Evolutionary conservation across 345 rosid species (phyloP), one percentile per base, ranked within the genome.

Genomic region (Eucalyptus marginata): DNA sequence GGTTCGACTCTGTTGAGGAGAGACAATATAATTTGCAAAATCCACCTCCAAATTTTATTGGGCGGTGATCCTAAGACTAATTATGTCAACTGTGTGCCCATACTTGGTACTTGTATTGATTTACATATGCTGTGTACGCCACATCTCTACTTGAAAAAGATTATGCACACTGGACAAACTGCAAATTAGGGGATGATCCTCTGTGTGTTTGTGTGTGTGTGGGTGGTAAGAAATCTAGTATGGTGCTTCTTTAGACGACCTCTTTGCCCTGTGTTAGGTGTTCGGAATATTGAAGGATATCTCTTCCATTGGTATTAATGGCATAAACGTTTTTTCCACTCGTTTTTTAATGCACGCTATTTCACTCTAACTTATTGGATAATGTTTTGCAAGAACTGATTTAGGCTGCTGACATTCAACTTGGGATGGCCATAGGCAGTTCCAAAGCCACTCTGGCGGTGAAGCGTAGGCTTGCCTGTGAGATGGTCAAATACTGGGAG

Each of bases 401-500:
- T 54, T 95, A 98, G 99, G 95, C 97, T 93, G 97, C 95, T 91
- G 99, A 98, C 92, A 94, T 98, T 91, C 99, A 98, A 91, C 99
- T 98, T 33, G 99, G 99, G 87, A 94, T 97, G 97, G 99, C 99
- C 86, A 98, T 98, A 85, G 99, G 95, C 94, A 97, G 97, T 91
- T 91, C 99, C 59, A 98, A 97, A 93, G 99, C 99, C 89, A 98
- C 99, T 89, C 97, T 98, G 87, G 99, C 99, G 68, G 99, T 98
- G 92, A 98, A 98, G 92, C 94, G 99, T 87, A 95, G 99, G 91
- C 99, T 98, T 93, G 97, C 99, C 87, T 98, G 99, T 91, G 99
- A 98, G 95, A 96, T 97, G 98, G 99, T 97, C 25, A 98, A 96
- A 91, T 97, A 96, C 90, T 98, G 99, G 99, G 98, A 97, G 93